phyloP scores from a whole-genome alignment of 108 stramenopile species.

The Conticribra weissflogii region DNA sequence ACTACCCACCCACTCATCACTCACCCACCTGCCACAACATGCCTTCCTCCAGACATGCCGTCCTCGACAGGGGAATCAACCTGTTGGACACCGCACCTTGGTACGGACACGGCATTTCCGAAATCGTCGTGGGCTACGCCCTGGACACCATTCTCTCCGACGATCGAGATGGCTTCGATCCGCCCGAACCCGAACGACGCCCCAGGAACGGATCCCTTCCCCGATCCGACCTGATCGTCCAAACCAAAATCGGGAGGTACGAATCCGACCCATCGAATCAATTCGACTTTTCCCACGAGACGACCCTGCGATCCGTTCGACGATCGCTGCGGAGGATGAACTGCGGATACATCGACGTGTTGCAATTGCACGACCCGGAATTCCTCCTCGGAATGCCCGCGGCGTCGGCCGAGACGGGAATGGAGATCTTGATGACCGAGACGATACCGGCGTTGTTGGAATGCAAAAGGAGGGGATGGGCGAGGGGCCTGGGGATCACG shows the following conservation, averaged over 20 bases:
- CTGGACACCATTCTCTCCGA: constrained; percentile 47
- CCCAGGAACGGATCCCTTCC: constrained; percentile 25
- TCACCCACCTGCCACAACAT: background rate
- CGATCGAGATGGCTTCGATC: constrained; percentile 4
- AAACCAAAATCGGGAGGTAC: constrained; percentile 90
- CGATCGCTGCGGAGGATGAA: constrained; percentile 73
- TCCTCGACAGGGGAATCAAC: constrained; percentile 69
- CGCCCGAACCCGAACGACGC: background rate
- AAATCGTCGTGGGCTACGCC: constrained; percentile 83
- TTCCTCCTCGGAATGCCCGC: constrained; percentile 70
- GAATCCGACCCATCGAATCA: constrained; percentile 71
- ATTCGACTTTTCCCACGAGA: constrained; percentile 86
- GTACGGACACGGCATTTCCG: constrained; percentile 88
- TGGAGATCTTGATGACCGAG: constrained; percentile 60
- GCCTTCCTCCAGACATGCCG: constrained; percentile 43
- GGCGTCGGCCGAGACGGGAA: background rate
- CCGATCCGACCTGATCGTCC: constrained; percentile 57
- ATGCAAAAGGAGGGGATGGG: constrained; percentile 66
- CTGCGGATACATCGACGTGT: constrained; percentile 81
- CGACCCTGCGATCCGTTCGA: constrained; percentile 72
- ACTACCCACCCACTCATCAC: no score
- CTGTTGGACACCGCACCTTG: constrained; percentile 90
- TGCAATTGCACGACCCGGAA: constrained; percentile 94
- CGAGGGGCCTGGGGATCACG: constrained; percentile 83
- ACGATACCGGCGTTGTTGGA: constrained; percentile 79